Evolutionary conservation across 176 grass and related monocot species (phyloP).

Genomic region (Elaeis guineensis): DNA sequence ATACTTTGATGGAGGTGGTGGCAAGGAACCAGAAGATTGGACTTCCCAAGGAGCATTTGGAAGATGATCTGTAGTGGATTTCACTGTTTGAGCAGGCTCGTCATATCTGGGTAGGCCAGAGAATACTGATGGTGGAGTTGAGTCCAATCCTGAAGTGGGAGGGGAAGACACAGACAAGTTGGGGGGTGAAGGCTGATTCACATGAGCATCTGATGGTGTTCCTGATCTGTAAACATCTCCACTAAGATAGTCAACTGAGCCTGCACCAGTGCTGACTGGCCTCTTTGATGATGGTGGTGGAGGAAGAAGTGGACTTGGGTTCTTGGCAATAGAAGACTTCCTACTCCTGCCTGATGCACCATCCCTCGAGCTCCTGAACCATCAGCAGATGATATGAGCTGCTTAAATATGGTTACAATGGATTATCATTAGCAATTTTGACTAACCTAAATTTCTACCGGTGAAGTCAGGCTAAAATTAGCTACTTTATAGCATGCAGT

Average conservation of each 20-base stretch:
- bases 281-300: constrained; percentile 66
- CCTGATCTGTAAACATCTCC: constrained; percentile 52
- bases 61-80: constrained; percentile 33
- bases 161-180: constrained; percentile 27
- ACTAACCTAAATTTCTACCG: too few relatives aligned
- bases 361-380: constrained; percentile 56
- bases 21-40: constrained; percentile 42
- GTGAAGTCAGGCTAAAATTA: too few relatives aligned
- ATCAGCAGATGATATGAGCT: background rate
- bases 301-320: constrained; percentile 53
- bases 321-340: constrained; percentile 26
- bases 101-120: constrained; percentile 29
- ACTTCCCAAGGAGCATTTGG: constrained; percentile 64
- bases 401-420: background rate
- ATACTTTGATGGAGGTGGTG: constrained; percentile 69
- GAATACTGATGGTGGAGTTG: constrained; percentile 6
- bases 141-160: background rate
- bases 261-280: constrained; percentile 40
- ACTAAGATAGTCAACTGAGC: constrained; percentile 50
- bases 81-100: constrained; percentile 19
- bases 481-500: too few relatives aligned
- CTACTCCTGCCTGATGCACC: constrained; percentile 40
- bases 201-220: constrained; percentile 35
- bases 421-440: too few relatives aligned
- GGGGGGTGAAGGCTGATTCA: constrained; percentile 39